Conservation (phyloP, 805 yeast species). For the Kregervanrija pseudodelftensis region DNA sequence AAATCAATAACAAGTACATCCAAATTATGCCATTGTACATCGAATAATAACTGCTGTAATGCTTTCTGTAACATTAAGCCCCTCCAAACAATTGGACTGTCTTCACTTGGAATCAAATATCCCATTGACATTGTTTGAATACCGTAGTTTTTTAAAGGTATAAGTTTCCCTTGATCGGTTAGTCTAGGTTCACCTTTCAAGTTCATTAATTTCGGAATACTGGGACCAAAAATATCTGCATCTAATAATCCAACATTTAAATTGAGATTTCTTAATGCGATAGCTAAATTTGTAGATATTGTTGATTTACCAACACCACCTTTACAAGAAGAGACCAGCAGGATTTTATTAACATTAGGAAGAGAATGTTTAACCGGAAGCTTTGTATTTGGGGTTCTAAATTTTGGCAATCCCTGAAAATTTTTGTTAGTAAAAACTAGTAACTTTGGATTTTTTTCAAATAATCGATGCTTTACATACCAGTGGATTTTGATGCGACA, state of each 20-base stretch:
- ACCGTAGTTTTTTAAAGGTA: slow-evolving; percentile 70
- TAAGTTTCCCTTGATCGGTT: slow-evolving; percentile 41
- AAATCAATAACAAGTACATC: slow-evolving; percentile 71
- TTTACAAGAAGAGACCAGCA: slow-evolving; percentile 69
- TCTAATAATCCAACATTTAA: slow-evolving; percentile 64
- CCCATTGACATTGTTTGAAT: slow-evolving; percentile 88
- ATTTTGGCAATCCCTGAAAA: slow-evolving; percentile 37
- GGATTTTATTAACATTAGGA: slow-evolving; percentile 52
- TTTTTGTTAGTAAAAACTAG: background rate
- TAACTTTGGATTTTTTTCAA: background rate
- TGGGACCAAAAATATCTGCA: slow-evolving; percentile 81
- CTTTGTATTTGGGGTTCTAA: slow-evolving; percentile 35
- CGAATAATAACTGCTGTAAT: slow-evolving; percentile 72
- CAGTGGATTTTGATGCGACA: slow-evolving; percentile 43
- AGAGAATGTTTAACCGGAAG: slow-evolving; percentile 49
- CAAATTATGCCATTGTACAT: slow-evolving; percentile 64
- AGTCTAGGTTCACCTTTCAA: slow-evolving; percentile 63
- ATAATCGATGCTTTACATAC: slow-evolving; percentile 29
- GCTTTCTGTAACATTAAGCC: slow-evolving; percentile 87
- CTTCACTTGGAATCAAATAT: slow-evolving; percentile 56
- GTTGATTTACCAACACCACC: slow-evolving; percentile 84
- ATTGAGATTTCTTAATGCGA: slow-evolving; percentile 48
- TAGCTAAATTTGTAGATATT: slow-evolving; percentile 61
- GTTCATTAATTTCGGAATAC: slow-evolving; percentile 66
- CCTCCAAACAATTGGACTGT: slow-evolving; percentile 74